Base-by-base conservation (phyloP, 257 asterid genomes). In the Nicotiana sylvestris region DNA sequence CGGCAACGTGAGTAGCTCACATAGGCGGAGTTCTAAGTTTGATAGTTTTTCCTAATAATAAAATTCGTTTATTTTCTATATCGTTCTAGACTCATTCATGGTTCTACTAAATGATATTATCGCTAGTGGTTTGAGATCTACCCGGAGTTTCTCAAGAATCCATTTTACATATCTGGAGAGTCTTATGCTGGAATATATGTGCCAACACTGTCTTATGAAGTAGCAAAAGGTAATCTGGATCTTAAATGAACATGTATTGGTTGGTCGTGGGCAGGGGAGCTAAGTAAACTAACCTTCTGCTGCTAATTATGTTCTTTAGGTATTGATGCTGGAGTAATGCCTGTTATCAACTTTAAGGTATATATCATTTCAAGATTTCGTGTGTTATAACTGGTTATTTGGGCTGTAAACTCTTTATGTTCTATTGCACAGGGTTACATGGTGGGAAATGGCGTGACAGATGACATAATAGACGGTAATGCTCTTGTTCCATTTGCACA, bases 391-490 rank as follows among this genome's bases (percentile, higher is more conserved):
- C 10, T 82, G 46, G 25, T 8, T 53, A 29, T 51, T 21, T 3
- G 46, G 80, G 65, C 3, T 51, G 80, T 85, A 57, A 87, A 16
- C 80, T 84, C 32, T 37, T 79, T 51, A 46, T 79, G 53, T 90
- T 76, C 17, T 51, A 15, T 51, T 51, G 46, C 64, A 83, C 93
- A 96, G 99, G 99, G 99, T 81, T 96, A 96, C 88, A 89, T 94
- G 95, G 99, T 96, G 84, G 99, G 99, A 83, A 96, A 96, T 89
- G 99, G 99, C 81, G 97, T 89, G 81, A 10, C 97, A 25, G 99
- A 94, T 88, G 91, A 89, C 0, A 85, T 32, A 72, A 85, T 91
- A 87, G 99, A 96, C 25, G 98, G 97, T 39, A 96, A 96, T 88
- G 97, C 99, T 81, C 89, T 96, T 80, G 92, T 96, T 70, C 99